These are phyloP conservation scores for Ophiosphaerella korrae DNA, from an alignment of 2,329 filamentous ascomycete genomes.

Conservation along the genomic window DNA sequence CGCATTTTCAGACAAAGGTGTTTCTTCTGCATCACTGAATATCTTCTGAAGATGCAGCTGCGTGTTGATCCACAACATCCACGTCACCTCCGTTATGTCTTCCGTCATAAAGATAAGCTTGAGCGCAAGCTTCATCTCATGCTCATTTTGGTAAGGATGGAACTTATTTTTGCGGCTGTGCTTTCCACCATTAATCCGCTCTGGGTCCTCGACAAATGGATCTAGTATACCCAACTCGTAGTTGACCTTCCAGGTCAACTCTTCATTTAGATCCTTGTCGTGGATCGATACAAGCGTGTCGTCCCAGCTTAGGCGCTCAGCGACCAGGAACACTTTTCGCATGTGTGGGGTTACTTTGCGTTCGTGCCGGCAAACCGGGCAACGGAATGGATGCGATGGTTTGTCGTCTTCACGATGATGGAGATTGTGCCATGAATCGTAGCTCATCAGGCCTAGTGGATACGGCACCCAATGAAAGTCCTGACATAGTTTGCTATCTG, in stretches of 20 bases:
- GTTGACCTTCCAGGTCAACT: constrained; percentile 34
- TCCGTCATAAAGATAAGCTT: constrained; percentile 24
- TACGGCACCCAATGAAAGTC: constrained; percentile 33
- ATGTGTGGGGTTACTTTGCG: constrained; percentile 23
- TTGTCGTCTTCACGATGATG: constrained; percentile 15
- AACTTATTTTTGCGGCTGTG: constrained; percentile 22
- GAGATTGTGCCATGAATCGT: constrained; percentile 29
- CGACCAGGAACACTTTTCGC: constrained; percentile 37
- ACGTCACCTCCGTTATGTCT: constrained; percentile 22
- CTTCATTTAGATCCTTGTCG: constrained; percentile 30
- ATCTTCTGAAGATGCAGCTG: constrained; percentile 15
- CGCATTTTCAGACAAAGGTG: not conserved
- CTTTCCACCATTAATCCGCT: constrained; percentile 27
- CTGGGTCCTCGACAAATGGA: constrained; percentile 24
- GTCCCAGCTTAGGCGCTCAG: constrained; percentile 32
- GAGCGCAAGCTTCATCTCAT: constrained; percentile 31
- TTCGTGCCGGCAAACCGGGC: constrained; percentile 19
- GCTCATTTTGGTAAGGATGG: constrained; percentile 33
- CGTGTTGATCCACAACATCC: constrained; percentile 26
- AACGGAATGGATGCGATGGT: constrained; percentile 13
- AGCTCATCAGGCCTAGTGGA: constrained; percentile 29
- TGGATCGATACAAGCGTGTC: constrained; percentile 14
- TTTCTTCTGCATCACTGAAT: not conserved
- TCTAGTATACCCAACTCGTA: constrained; percentile 32
- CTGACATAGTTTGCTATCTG: constrained; percentile 23